These are phyloP conservation scores for Cryptococcus floricola DNA, from an alignment of 1,284 basidiomycete species.

Conservation along the genomic window DNA sequence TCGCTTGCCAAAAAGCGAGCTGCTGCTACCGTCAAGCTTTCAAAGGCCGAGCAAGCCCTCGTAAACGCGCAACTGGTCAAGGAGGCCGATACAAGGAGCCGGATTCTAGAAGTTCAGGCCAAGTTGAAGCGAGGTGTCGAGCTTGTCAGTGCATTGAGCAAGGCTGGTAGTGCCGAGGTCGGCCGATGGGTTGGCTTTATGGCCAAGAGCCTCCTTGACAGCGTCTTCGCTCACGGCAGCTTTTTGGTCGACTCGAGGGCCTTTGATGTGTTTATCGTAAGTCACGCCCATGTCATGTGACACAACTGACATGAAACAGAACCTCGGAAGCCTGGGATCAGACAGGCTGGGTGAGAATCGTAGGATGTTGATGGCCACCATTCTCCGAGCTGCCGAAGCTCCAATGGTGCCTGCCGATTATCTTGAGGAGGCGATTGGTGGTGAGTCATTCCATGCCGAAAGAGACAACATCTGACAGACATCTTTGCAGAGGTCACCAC, in stretches of 20 bases:
- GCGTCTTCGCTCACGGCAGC: slow-evolving; percentile 59
- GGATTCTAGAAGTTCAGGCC: slow-evolving; percentile 58
- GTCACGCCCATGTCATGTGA: slow-evolving; percentile 25
- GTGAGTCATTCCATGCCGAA: slow-evolving; percentile 51
- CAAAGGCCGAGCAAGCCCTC: slow-evolving; percentile 76
- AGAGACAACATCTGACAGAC: neutral
- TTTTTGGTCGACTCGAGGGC: slow-evolving; percentile 61
- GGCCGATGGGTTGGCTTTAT: slow-evolving; percentile 58
- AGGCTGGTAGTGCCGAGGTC: slow-evolving; percentile 60
- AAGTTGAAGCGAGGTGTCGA: slow-evolving; percentile 64
- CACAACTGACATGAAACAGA: slow-evolving; percentile 3
- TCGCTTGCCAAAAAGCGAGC: slow-evolving; percentile 63
- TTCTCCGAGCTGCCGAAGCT: slow-evolving; percentile 66
- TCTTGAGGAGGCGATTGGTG: slow-evolving; percentile 63
- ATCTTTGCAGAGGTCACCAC: slow-evolving; percentile 62
- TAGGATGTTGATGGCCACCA: slow-evolving; percentile 72
- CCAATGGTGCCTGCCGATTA: slow-evolving; percentile 68
- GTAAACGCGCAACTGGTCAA: slow-evolving; percentile 75
- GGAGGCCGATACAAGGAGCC: slow-evolving; percentile 64
- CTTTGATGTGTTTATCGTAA: slow-evolving; percentile 73
- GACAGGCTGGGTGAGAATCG: slow-evolving; percentile 65
- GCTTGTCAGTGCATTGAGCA: slow-evolving; percentile 62
- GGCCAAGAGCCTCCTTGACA: slow-evolving; percentile 61
- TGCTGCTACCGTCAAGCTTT: slow-evolving; percentile 56
- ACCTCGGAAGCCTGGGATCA: slow-evolving; percentile 49